Evolutionary conservation across 2,329 filamentous ascomycete genomes (phyloP), one percentile per base, ranked within the genome.

Genomic region (Hymenoscyphus fructigenus): DNA sequence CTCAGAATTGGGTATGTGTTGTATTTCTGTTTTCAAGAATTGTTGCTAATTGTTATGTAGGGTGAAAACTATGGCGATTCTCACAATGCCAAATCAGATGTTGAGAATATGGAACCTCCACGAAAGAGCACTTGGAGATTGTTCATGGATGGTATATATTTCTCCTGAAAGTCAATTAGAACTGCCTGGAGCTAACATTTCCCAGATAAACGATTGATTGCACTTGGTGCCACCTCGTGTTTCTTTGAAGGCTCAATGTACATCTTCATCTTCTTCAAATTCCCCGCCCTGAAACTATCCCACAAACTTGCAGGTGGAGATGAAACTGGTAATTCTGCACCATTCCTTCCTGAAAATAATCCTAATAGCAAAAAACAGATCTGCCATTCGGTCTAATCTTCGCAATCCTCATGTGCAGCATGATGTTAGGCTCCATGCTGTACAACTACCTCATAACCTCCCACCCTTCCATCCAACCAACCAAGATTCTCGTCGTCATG

Each of bases 261-360:
- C 71, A 78, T 88, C 7, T 86, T 86, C 70, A 82, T 87, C 65
- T 87, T 86, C 75, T 86, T 85, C 77, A 87, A 85, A 80, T 83
- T 84, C 3, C 82, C 83, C 1, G 81, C 83, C 4, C 75, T 87
- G 20, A 81, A 78, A 63, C 75, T 77, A 14, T 76, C 78, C 12
- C 78, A 78, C 55, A 70, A 72, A 15, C 68, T 72, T 1, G 77
- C 66, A 17, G 65, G 66, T 29, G 64, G 12, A 73, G 32, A 15
- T 17, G 77, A 34, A 76, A 12, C 28, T 26, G 61, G 61, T 59
- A 59, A 53, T 12, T 38, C 47, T 28, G 9, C 29, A 36, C 23
- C 41, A 38, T 23, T 23, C 12, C 32, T 9, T 44, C 3, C 7
- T 3, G 6, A 26, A 2, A 12, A 26, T 0, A 17, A 44, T n/a